Base-by-base conservation (phyloP, 768 basidiomycete species). In the Russula griseocarnosa region DNA sequence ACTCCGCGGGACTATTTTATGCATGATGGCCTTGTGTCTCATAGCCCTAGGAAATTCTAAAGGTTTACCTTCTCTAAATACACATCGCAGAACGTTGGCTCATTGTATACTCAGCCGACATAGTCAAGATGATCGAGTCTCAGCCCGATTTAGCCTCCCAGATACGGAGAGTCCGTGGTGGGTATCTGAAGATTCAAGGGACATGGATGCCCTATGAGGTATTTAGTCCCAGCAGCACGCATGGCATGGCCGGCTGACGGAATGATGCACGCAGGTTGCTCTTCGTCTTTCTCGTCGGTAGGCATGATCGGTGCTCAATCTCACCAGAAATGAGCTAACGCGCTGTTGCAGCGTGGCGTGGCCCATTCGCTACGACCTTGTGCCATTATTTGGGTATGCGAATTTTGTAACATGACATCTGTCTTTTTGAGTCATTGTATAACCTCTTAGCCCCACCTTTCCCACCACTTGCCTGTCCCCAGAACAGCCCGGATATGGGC, bases 201-300 rank as follows among this genome's bases (percentile, higher is more conserved):
- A 93, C 92, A 24, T 94, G 92, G 92, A 90, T 94, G 86, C 92
- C 92, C 38, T 94, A 89, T 75, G 92, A 91, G 79, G 88, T 88
- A 69, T 66, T 81, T 72, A 47, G 46, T 36, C 11, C 28, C 36
- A 40, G 18, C 32, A 11, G 10, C 22, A 36, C 42, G 16, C 56
- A 57, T 69, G 38, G 49, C 55, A 42, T 66, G 59, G 46, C 8
- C 24, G 20, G 46, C 55, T 55, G 46, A 66, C 67, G 58, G 61
- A 56, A 42, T 46, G 61, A 53, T 57, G 1, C 38, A 60, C 53
- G 8, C 53, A 94, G 87, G 86, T 91, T 61, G 91, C 92, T 14
- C 81, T 92, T 61, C 82, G 85, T 60, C 76, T 93, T 47, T 86
- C 91, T 62, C 83, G 92, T 71, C 83, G 91, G 90, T 92, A 66